Percentiles rank a stretch among this genome's conserved stretches.
Conservation (phyloP, 2,329 filamentous ascomycete species). For the Phialocephala sp. region DNA sequence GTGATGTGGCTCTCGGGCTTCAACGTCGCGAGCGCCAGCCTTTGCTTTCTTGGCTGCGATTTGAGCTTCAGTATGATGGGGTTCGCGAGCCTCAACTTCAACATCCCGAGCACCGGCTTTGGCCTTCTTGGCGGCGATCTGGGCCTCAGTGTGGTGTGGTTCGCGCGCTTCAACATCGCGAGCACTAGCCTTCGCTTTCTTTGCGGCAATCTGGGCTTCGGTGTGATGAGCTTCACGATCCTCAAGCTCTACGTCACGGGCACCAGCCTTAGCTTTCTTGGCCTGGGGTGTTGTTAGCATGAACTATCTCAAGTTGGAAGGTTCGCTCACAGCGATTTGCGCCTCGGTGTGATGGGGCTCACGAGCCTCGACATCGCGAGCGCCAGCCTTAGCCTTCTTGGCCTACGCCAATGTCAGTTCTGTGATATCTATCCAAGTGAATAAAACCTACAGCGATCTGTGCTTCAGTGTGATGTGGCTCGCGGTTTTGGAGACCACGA, state of each 20-base stretch:
- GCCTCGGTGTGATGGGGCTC: no score
- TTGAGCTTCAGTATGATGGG: slow-evolving; percentile 32
- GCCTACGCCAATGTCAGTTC: slow-evolving; percentile 18
- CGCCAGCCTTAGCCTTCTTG: slow-evolving; percentile 14
- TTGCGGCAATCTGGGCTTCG: slow-evolving; percentile 21
- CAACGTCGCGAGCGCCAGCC: slow-evolving; percentile 14
- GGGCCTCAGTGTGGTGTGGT: slow-evolving; percentile 30
- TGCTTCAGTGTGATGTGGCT: slow-evolving; percentile 31
- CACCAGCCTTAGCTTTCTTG: slow-evolving; percentile 19
- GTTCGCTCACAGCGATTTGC: no score
- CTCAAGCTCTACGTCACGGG: slow-evolving; percentile 12
- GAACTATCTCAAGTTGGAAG: no score
- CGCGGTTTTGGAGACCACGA: no score
- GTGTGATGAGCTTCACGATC: slow-evolving; percentile 30
- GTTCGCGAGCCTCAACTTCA: slow-evolving; percentile 17
- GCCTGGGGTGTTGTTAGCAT: no score
- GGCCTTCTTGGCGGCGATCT: slow-evolving; percentile 32
- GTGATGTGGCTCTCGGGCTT: slow-evolving; percentile 26
- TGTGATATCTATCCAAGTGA: neutral
- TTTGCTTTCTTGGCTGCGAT: slow-evolving; percentile 22
- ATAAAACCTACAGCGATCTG: slow-evolving; percentile 27
- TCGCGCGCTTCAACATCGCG: slow-evolving; percentile 27
- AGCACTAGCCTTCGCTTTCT: slow-evolving; percentile 22
- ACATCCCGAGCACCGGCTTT: slow-evolving; percentile 22
- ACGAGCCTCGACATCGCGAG: no score